Conservation (phyloP, 306 rosid species). For the Dalbergia cochinchinensis region DNA sequence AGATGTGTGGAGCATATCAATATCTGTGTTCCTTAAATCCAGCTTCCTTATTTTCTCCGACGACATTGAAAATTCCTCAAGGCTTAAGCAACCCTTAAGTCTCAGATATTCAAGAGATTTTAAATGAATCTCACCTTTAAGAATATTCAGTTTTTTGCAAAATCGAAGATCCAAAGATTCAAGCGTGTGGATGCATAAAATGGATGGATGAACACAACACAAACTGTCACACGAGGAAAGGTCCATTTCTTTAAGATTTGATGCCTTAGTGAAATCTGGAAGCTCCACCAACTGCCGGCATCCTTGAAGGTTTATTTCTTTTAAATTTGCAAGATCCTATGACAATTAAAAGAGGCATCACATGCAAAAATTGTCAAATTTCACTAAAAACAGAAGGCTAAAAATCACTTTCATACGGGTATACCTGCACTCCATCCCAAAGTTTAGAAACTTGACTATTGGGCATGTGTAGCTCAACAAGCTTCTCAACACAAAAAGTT, state of each 20-base stretch:
- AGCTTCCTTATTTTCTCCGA: background rate
- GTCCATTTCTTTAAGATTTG: too few relatives aligned
- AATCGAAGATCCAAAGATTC: rapidly evolving
- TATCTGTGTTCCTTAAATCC: too few relatives aligned
- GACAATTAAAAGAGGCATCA: background rate
- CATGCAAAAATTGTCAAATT: background rate
- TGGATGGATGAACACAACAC: background rate
- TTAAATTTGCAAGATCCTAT: slow-evolving; percentile 39
- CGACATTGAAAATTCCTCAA: background rate
- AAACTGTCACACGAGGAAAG: background rate
- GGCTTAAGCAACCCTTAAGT: background rate
- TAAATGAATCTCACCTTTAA: background rate
- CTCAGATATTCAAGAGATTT: background rate
- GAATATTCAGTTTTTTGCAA: background rate
- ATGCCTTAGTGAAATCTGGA: slow-evolving; percentile 37
- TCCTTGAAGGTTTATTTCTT: slow-evolving; percentile 19
- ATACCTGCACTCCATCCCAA: slow-evolving; percentile 12
- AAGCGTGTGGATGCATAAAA: background rate
- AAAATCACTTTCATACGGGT: background rate
- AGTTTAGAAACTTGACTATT: background rate
- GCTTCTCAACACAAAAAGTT: background rate
- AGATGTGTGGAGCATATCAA: too few relatives aligned
- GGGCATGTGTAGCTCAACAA: background rate
- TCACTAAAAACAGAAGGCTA: too few relatives aligned
- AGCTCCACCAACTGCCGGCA: slow-evolving; percentile 13